Evolutionary conservation across 176 grass and related monocot species (phyloP).

Genomic region (Metroxylon sagu): DNA sequence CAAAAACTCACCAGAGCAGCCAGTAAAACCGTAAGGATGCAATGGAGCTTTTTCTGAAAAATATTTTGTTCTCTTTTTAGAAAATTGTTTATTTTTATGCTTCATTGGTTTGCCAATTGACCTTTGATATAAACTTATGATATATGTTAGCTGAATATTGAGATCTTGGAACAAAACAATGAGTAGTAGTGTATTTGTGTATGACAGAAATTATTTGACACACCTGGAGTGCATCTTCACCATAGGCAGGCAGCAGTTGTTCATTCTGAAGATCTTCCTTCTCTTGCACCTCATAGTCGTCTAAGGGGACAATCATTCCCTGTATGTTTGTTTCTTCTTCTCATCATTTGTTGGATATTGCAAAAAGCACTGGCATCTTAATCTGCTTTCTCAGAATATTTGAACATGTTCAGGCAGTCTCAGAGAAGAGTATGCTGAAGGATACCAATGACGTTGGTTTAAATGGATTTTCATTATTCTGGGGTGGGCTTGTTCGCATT

Average conservation of each 20-base stretch:
- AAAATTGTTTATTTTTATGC: too few relatives aligned
- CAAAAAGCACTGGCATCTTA: slow-evolving; percentile 21
- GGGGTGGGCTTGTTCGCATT: slow-evolving; percentile 77
- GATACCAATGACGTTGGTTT: slow-evolving; percentile 45
- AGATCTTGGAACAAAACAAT: neutral
- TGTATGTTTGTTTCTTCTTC: slow-evolving; percentile 41
- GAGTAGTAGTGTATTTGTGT: neutral
- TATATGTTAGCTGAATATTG: too few relatives aligned
- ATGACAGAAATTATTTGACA: slow-evolving; percentile 83
- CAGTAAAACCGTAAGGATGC: too few relatives aligned
- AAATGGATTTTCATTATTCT: slow-evolving; percentile 69
- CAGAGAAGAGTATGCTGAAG: slow-evolving; percentile 13
- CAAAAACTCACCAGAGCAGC: too few relatives aligned
- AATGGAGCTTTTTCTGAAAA: too few relatives aligned
- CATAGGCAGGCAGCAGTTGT: slow-evolving; percentile 92
- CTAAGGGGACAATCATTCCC: slow-evolving; percentile 56
- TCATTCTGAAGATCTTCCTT: slow-evolving; percentile 78
- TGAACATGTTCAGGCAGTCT: slow-evolving; percentile 49
- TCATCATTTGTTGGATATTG: slow-evolving; percentile 17
- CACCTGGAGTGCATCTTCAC: slow-evolving; percentile 95
- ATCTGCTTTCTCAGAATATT: slow-evolving; percentile 36
- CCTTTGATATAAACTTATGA: too few relatives aligned
- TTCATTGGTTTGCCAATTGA: too few relatives aligned
- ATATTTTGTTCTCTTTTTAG: too few relatives aligned
- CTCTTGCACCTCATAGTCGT: slow-evolving; percentile 90